phyloP scores from a whole-genome alignment of 345 rosid genomes.

The Lagerstroemia speciosa region DNA sequence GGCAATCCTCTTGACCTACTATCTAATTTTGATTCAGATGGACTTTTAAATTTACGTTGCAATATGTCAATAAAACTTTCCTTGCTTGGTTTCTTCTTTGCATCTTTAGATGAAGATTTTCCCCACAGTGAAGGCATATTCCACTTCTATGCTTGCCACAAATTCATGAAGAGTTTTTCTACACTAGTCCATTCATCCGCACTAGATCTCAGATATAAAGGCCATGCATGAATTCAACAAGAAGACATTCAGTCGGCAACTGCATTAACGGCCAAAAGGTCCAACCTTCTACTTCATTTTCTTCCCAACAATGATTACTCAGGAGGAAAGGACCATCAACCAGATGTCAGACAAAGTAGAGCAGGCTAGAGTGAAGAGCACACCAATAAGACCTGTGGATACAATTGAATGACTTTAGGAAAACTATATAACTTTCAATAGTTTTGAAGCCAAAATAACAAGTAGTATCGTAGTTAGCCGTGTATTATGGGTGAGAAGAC shows the following conservation, averaged over 20 bases:
- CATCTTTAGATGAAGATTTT: slow-evolving; percentile 58
- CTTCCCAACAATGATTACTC: background rate
- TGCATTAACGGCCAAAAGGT: background rate
- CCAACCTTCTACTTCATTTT: background rate
- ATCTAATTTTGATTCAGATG: slow-evolving; percentile 43
- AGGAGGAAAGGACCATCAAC: background rate
- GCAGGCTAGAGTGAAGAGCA: background rate
- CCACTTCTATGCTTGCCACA: slow-evolving; percentile 1
- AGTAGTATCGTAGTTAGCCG: background rate
- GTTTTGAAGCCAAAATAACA: background rate
- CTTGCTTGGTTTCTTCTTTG: slow-evolving; percentile 63
- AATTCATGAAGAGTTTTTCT: background rate
- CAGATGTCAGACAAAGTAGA: background rate
- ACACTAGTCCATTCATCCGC: background rate
- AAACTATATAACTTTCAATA: background rate
- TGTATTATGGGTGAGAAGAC: background rate
- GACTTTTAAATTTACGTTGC: slow-evolving; percentile 48
- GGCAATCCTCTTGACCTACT: slow-evolving; percentile 40
- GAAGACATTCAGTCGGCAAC: background rate
- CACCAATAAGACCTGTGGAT: background rate
- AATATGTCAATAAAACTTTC: slow-evolving; percentile 62
- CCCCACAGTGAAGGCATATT: slow-evolving; percentile 76
- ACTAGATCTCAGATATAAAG: background rate
- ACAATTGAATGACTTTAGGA: background rate
- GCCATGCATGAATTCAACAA: background rate